phyloP scores from a whole-genome alignment of 2,329 filamentous ascomycete genomes.

The Penicillium vulpinum region DNA sequence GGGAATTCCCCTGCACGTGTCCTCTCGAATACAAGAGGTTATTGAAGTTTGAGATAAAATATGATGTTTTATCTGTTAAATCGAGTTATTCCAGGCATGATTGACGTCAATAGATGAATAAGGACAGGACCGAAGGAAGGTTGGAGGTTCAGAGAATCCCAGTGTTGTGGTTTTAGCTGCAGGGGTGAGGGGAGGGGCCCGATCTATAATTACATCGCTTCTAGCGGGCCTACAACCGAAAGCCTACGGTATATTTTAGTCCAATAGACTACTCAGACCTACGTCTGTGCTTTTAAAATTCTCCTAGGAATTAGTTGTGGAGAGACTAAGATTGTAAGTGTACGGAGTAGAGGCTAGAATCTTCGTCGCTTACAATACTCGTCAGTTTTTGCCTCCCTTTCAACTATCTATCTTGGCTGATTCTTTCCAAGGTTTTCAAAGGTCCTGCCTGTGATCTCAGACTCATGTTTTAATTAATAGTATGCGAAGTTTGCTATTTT shows the following conservation, averaged over 20 bases:
- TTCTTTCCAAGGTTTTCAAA: neutral
- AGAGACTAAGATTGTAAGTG: neutral
- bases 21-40: neutral
- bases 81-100: conserved; percentile 1
- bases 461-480: neutral
- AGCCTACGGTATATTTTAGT: conserved; percentile 6
- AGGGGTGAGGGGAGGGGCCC: conserved; percentile 24
- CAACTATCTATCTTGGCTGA: neutral
- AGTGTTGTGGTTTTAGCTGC: conserved; percentile 36
- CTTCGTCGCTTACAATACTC: neutral
- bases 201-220: conserved; percentile 34
- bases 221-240: conserved; percentile 9
- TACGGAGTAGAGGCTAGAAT: neutral
- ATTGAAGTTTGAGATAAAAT: neutral
- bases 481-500: conserved; percentile 5
- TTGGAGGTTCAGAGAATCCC: conserved; percentile 26
- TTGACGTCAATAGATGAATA: conserved; percentile 7
- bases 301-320: neutral
- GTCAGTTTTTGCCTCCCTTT: conserved; percentile 3
- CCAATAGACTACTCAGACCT: conserved; percentile 5
- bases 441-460: neutral
- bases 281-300: conserved; percentile 12
- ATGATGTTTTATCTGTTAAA: neutral
- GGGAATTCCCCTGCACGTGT: neutral
- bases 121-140: conserved; percentile 9